Percentiles rank a stretch among this genome's conserved stretches.
phyloP scores from a whole-genome alignment of 1,139 yeast species.

The Protomyces pachydermus region DNA sequence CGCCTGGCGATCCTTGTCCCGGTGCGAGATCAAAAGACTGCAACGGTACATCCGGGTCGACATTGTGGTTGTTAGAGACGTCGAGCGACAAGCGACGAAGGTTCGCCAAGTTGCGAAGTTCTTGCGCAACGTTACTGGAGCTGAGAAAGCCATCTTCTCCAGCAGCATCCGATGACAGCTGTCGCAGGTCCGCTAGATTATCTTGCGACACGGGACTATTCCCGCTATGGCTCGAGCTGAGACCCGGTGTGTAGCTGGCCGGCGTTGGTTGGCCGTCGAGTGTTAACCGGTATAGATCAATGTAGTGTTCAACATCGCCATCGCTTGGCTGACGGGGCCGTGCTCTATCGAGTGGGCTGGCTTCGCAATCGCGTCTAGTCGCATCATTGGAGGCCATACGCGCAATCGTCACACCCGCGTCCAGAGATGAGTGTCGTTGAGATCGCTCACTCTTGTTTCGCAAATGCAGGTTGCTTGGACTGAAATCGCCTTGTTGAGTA shows the following conservation, averaged over 20 bases:
- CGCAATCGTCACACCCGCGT: too few relatives aligned
- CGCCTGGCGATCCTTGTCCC: not conserved
- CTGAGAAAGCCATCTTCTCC: slow-evolving; percentile 1
- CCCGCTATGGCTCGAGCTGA: too few relatives aligned
- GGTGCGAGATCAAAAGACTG: slow-evolving; percentile 9
- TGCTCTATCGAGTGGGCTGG: too few relatives aligned
- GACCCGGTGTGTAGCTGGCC: not conserved
- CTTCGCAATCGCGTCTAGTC: too few relatives aligned
- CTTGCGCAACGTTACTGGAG: slow-evolving; percentile 16
- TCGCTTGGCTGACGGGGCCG: not conserved
- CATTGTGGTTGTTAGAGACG: slow-evolving; percentile 4
- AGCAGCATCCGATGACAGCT: not conserved
- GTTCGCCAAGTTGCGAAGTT: slow-evolving; percentile 14
- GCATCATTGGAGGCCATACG: too few relatives aligned
- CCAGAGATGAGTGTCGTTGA: too few relatives aligned
- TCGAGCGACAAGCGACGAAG: slow-evolving; percentile 16
- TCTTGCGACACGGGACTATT: not conserved
- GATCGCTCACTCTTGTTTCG: too few relatives aligned
- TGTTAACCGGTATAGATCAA: not conserved
- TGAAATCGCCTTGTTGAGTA: too few relatives aligned
- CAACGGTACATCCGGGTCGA: slow-evolving; percentile 21
- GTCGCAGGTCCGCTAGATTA: not conserved
- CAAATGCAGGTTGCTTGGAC: too few relatives aligned
- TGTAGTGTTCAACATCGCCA: not conserved
- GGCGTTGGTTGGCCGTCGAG: not conserved